Percentiles rank a stretch among this genome's conserved stretches.
Conservation (phyloP, 805 yeast species). For the Kodamaea lidongshanica region DNA sequence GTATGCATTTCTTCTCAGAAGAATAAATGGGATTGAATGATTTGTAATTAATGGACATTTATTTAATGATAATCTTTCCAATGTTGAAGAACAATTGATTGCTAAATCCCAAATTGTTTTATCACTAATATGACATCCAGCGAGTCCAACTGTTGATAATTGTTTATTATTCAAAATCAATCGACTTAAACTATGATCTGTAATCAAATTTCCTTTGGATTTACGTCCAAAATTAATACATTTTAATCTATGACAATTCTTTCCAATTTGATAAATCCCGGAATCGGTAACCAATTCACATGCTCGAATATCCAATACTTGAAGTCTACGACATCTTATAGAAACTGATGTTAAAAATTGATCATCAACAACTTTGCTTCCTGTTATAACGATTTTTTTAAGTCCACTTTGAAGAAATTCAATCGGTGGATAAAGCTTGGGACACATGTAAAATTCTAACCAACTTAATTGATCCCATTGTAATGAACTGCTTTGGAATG, state of each 20-base stretch:
- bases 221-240: constrained; percentile 79
- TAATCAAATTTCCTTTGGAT: constrained; percentile 55
- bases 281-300: constrained; percentile 73
- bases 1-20: constrained; percentile 28
- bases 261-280: constrained; percentile 64
- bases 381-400: constrained; percentile 58
- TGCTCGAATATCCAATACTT: constrained; percentile 71
- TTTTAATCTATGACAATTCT: constrained; percentile 49
- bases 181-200: constrained; percentile 60
- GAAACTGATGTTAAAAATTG: constrained; percentile 48
- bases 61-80: constrained; percentile 70
- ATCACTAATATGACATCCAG: constrained; percentile 82
- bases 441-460: constrained; percentile 82
- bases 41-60: constrained; percentile 59
- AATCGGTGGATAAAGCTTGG: constrained; percentile 52
- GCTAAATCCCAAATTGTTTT: constrained; percentile 77
- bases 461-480: constrained; percentile 49
- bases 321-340: constrained; percentile 50
- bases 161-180: constrained; percentile 48
- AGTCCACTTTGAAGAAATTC: constrained; percentile 22
- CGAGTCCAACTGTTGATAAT: constrained; percentile 71
- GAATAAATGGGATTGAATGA: constrained; percentile 47
- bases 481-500: constrained; percentile 5
- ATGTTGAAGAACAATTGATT: constrained; percentile 35
- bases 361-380: constrained; percentile 60